A percentile compares a stretch with the other conserved stretches of the same genome.
These are phyloP conservation scores for Linum usitatissimum DNA, from an alignment of 345 rosid genomes.

Conservation along the genomic window DNA sequence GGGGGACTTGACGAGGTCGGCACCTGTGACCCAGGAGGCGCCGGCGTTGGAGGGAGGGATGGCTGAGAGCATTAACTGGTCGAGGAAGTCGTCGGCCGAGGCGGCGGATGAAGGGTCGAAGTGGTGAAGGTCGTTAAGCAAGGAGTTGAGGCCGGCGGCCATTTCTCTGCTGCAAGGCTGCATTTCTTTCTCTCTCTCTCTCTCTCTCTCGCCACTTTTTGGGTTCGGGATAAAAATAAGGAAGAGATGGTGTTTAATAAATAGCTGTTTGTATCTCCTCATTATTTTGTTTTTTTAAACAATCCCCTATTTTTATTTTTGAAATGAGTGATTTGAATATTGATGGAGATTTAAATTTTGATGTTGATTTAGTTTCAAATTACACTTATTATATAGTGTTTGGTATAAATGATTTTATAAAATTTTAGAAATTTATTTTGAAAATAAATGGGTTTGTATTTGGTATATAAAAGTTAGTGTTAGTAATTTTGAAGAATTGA, in stretches of 20 bases:
- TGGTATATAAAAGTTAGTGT: too few species aligned
- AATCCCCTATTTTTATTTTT: too few species aligned
- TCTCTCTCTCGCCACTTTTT: not conserved
- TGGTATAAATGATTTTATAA: too few species aligned
- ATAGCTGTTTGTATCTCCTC: not conserved
- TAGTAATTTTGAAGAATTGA: too few species aligned
- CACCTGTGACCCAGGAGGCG: slow-evolving; percentile 27
- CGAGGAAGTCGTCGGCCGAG: slow-evolving; percentile 56
- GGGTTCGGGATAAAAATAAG: not conserved
- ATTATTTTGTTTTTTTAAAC: too few species aligned
- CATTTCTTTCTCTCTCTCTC: not conserved
- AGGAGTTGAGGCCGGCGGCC: not conserved
- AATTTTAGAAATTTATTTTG: too few species aligned
- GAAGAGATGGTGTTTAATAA: not conserved
- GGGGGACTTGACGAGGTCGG: slow-evolving; percentile 21
- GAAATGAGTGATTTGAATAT: too few species aligned
- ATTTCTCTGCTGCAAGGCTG: slow-evolving; percentile 1
- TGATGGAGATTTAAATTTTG: too few species aligned
- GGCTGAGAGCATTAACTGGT: slow-evolving; percentile 57
- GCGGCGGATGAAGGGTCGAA: slow-evolving; percentile 26
- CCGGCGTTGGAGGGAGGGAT: slow-evolving; percentile 33
- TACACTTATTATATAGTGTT: too few species aligned
- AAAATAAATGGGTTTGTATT: too few species aligned
- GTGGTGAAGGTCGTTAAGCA: slow-evolving; percentile 3
- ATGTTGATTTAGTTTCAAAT: too few species aligned